Evolutionary conservation across 1,284 basidiomycete species (phyloP), one percentile per base, ranked within the genome.

Genomic region (Ceratobasidium sp.): DNA sequence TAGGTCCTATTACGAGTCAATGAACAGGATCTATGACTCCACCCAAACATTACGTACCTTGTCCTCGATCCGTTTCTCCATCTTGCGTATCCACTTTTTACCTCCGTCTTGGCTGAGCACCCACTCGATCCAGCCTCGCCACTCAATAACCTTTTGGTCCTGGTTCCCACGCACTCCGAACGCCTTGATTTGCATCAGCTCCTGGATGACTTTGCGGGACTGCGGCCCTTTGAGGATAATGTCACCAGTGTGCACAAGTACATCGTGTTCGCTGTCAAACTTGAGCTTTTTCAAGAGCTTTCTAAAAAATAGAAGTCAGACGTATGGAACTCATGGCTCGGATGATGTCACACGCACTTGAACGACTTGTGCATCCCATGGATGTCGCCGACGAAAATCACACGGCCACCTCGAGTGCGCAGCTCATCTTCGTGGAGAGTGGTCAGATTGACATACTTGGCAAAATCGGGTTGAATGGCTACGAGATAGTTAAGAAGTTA

Each of bases 151-250:
- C 72, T 85, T 84, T 75, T 96, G 92, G 79, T 97, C 94, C 75
- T 96, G 92, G 76, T 97, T 97, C 0, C 94, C 94, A 45, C 94
- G 86, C 3, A 96, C 92, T 17, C 92, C 93, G 47, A 53, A 89
- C 80, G 64, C 49, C 68, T 86, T 83, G 75, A 88, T 77, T 10
- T 79, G 75, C 1, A 86, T 79, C 82, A 94, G 83, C 78, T 85
- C 92, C 15, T 82, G 77, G 12, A 96, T 78, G 20, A 91, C 84
- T 17, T 85, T 80, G 67, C 89, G 79, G 0, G 91, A 90, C 20
- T 86, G 85, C 0, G 84, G 77, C 10, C 87, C 88, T 77, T 92
- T 95, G 17, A 90, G 82, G 22, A 92, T 76, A 27, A 95, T 81
- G 76, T 97, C 94, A 12, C 94, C 94, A 31, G 88, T 83, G 74